Evolutionary conservation across 2,329 filamentous ascomycete species (phyloP).

Genomic region (Phialemoniopsis sp.): DNA sequence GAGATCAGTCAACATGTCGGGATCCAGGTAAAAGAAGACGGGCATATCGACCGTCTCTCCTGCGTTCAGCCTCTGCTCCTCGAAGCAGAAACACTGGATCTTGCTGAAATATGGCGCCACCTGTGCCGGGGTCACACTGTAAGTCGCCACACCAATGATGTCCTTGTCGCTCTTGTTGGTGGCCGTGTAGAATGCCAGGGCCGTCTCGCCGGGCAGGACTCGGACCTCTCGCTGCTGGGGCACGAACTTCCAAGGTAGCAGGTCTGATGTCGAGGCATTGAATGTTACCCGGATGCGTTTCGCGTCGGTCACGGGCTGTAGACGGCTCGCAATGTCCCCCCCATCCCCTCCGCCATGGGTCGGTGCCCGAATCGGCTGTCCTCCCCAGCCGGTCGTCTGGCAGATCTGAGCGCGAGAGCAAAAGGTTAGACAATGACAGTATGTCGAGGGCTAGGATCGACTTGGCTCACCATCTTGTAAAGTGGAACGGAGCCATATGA

Average conservation of each 20-base stretch:
- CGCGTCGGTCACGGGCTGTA: slow-evolving; percentile 75
- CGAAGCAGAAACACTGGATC: slow-evolving; percentile 99
- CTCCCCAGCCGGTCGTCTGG: slow-evolving; percentile 85
- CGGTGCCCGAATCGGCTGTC: slow-evolving; percentile 81
- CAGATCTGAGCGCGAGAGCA: slow-evolving; percentile 59
- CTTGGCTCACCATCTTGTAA: slow-evolving; percentile 70
- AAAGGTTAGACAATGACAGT: background rate
- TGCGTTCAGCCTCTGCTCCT: slow-evolving; percentile 89
- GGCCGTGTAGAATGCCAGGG: slow-evolving; percentile 94
- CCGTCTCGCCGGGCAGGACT: slow-evolving; percentile 93
- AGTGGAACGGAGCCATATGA: slow-evolving; percentile 81
- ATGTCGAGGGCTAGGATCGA: slow-evolving; percentile 6
- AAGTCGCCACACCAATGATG: slow-evolving; percentile 97
- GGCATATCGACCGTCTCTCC: slow-evolving; percentile 99
- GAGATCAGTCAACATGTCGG: slow-evolving; percentile 86
- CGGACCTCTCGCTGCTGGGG: slow-evolving; percentile 96
- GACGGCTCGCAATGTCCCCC: slow-evolving; percentile 67
- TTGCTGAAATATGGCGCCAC: slow-evolving; percentile 98
- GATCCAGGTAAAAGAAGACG: slow-evolving; percentile 98
- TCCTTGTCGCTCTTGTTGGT: slow-evolving; percentile 87
- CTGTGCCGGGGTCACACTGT: slow-evolving; percentile 93
- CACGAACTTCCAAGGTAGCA: slow-evolving; percentile 94
- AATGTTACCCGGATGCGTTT: slow-evolving; percentile 93
- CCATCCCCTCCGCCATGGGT: slow-evolving; percentile 54
- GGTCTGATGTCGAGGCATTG: slow-evolving; percentile 90